phyloP scores from a whole-genome alignment of 148 eudicot species.

The Pharnaceum exiguum region DNA sequence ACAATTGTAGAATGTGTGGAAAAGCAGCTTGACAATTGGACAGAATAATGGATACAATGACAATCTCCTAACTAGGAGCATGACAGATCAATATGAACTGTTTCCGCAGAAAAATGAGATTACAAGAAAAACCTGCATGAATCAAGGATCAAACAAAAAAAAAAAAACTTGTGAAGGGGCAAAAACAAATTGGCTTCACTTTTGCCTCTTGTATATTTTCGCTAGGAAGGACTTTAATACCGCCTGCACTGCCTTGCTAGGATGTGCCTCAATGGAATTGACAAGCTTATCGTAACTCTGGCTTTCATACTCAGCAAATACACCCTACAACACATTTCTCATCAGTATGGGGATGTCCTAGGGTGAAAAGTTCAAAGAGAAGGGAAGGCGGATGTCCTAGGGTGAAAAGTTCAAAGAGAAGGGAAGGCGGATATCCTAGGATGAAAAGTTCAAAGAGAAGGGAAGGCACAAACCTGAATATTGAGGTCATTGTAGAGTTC shows the following conservation, averaged over 20 bases:
- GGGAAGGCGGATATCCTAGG: background rate
- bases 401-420: background rate
- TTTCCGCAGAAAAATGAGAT: conserved; percentile 4
- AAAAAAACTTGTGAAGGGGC: too few species aligned
- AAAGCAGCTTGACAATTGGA: too few species aligned
- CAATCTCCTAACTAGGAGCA: conserved; percentile 1
- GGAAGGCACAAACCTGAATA: conserved; percentile 45
- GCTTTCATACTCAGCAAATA: conserved; percentile 70
- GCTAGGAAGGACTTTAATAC: conserved; percentile 82
- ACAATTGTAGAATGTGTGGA: too few species aligned
- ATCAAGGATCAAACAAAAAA: background rate
- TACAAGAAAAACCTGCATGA: conserved; percentile 8
- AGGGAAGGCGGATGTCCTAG: background rate
- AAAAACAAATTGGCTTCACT: too few species aligned
- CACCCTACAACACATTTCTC: conserved; percentile 39
- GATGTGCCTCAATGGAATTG: conserved; percentile 68
- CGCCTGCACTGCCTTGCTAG: conserved; percentile 75
- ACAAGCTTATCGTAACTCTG: conserved; percentile 53
- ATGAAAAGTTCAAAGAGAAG: background rate
- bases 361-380: background rate
- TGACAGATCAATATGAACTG: background rate
- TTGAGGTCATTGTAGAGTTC: conserved; percentile 61
- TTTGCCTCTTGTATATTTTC: conserved; percentile 89
- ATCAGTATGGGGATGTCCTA: too few species aligned
- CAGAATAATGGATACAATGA: background rate